Base-by-base conservation (phyloP, 345 rosid species). In the Atalantia buxifolia region DNA sequence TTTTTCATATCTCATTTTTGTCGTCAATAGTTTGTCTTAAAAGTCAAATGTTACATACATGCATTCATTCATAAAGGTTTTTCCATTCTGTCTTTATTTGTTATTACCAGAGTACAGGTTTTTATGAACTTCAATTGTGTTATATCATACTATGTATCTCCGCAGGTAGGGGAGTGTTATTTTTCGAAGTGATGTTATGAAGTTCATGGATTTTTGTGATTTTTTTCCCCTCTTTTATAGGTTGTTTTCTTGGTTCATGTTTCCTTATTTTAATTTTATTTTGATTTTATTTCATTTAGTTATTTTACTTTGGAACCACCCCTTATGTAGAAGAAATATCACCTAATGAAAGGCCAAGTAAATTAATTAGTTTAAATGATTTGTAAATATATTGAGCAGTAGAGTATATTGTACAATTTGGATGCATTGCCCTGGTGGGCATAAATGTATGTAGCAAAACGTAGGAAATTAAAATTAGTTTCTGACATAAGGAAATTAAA, bases 31-130 rank as follows among this genome's bases (percentile, higher is more conserved):
- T 27, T 55, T 63, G 80, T 77, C 76, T 30, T 45, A 33, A 4
- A 68, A 80, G 83, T 81, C 83, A 76, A 77, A 74, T 77, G 83
- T 73, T 66, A 27, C 7, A 79, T 77, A 77, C 78, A 75, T 75
- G 81, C 71, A 80, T 82, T 83, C 87, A 83, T 85, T 87, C 84
- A 79, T 83, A 80, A 28, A 76, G 79, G 78, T 25, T 73, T 33
- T 55, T 45, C 5, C 16, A 3, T 59, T 21, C 5, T 22, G 74
- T 63, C 56, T 48, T 36, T 28, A 42, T 10, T 48, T 30, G 0
- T 28, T 55, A 3, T 30, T 21, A 19, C 65, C 3, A 10, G 35
- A 61, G 66, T 69, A 57, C 77, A 64, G 77, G 71, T 63, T 28
- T 70, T 35, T 35, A 57, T 57, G 61, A 56, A 28, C 62, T 62